Base-by-base conservation (phyloP, 2,329 filamentous ascomycete species). In the Calonectria hawksworthii region DNA sequence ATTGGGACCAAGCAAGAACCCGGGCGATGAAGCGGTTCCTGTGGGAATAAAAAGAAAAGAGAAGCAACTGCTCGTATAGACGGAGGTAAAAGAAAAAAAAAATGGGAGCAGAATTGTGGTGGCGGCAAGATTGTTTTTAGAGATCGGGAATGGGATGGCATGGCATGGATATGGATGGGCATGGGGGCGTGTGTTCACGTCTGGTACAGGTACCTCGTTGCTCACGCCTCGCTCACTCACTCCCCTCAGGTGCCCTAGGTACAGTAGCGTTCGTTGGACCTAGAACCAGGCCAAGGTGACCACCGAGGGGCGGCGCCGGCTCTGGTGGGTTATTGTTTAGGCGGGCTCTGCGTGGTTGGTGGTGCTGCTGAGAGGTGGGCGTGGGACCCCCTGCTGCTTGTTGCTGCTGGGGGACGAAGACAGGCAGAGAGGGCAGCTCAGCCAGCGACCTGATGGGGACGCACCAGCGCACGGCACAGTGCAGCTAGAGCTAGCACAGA, bases 101-200 rank as follows among this genome's bases (percentile, higher is more conserved):
- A 65, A 11, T 18, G 30, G 41, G 41, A 65, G 64, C 47, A 54
- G 64, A 52, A 28, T 54, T 67, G 65, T 28, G 47, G 65, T 54
- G 65, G 65, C 44, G 65, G 65, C 47, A 52, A 50, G 61, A 47
- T 65, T 44, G 38, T 65, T 65, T 65, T 65, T 44, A 50, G 41
- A 65, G 61, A 65, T 65, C 61, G 61, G 61, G 61, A 65, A 65
- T 50, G 61, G 61, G 38, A 47, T 65, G 61, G 61, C 38, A 65
- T 65, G 61, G 61, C 61, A 65, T 65, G 61, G 41, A 50, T 47
- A 47, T 65, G 61, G 41, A 47, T 63, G 23, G 30, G 56, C 56
- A 63, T 63, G 56, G 56, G 56, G 56, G 56, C 34, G 56, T 63
- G 56, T 63, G 36, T 63, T 34, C 56, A 26, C 21, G 30, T 41